Evolutionary conservation across 768 basidiomycete genomes (phyloP).

Genomic region (Clathrus columnatus): DNA sequence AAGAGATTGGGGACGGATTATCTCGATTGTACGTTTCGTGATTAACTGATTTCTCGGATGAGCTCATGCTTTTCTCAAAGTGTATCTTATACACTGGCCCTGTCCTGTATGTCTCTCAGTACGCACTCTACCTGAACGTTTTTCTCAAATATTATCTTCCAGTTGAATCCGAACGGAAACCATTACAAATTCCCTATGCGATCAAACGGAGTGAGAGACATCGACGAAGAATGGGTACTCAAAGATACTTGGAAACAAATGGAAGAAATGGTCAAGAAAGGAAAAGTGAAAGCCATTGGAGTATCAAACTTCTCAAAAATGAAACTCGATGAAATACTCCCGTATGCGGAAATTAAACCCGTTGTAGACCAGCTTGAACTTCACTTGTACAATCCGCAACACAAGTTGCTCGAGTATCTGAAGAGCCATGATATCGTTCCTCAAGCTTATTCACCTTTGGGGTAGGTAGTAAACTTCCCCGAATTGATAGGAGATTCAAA

Average conservation of each 20-base stretch:
- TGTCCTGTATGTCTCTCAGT: slow-evolving; percentile 71
- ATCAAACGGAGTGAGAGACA: slow-evolving; percentile 42
- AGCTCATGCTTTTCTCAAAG: slow-evolving; percentile 30
- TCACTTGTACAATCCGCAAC: slow-evolving; percentile 60
- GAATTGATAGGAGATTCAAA: background rate
- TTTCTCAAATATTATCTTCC: slow-evolving; percentile 17
- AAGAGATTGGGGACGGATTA: slow-evolving; percentile 62
- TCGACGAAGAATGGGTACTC: slow-evolving; percentile 61
- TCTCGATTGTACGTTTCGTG: slow-evolving; percentile 52
- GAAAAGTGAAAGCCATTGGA: slow-evolving; percentile 75
- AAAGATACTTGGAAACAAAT: slow-evolving; percentile 73
- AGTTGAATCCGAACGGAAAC: slow-evolving; percentile 11
- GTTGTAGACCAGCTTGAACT: slow-evolving; percentile 61
- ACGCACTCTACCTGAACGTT: slow-evolving; percentile 12
- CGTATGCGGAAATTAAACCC: slow-evolving; percentile 30
- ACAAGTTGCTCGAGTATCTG: slow-evolving; percentile 57
- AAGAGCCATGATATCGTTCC: slow-evolving; percentile 53
- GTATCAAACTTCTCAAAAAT: slow-evolving; percentile 66
- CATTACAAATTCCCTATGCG: slow-evolving; percentile 1
- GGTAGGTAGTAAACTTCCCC: slow-evolving; percentile 14
- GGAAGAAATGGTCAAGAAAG: slow-evolving; percentile 57
- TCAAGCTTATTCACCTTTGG: slow-evolving; percentile 76
- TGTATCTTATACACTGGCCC: slow-evolving; percentile 74
- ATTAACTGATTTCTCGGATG: background rate
- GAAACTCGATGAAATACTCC: slow-evolving; percentile 53